Evolutionary conservation across 2,329 filamentous ascomycete species (phyloP).

Genomic region (Alternaria sp.): DNA sequence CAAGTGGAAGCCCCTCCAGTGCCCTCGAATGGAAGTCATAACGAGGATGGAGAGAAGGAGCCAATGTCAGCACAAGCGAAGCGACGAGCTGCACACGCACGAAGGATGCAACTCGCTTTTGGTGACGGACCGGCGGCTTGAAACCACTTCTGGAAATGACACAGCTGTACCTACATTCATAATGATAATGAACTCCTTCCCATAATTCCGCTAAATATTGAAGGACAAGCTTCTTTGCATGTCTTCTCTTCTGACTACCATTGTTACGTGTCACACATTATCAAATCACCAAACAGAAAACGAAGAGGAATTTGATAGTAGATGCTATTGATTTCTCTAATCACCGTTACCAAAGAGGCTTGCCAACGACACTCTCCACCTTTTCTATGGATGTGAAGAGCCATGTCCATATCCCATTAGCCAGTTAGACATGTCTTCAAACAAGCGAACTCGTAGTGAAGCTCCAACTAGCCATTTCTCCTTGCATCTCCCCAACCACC

Average conservation of each 20-base stretch:
- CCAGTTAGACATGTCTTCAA: background rate
- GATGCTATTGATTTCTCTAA: background rate
- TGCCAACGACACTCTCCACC: background rate
- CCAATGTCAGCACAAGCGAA: constrained; percentile 38
- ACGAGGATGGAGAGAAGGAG: background rate
- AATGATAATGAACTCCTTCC: background rate
- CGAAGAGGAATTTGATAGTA: background rate
- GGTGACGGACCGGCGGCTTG: constrained; percentile 8
- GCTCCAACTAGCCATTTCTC: background rate
- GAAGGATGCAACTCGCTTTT: constrained; percentile 40
- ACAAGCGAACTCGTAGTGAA: background rate
- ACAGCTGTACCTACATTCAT: background rate
- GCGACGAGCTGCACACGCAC: constrained; percentile 36
- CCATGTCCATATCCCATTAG: background rate
- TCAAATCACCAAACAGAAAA: background rate
- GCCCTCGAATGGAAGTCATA: background rate
- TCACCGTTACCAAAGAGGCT: background rate
- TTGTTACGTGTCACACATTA: background rate
- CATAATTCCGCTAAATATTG: background rate
- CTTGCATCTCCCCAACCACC: background rate
- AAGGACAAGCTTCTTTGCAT: background rate
- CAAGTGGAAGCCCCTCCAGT: background rate
- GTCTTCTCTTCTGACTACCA: background rate
- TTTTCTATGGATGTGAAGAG: background rate
- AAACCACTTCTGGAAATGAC: background rate